phyloP scores from a whole-genome alignment of 768 basidiomycete species.

The Ramaria sp. region DNA sequence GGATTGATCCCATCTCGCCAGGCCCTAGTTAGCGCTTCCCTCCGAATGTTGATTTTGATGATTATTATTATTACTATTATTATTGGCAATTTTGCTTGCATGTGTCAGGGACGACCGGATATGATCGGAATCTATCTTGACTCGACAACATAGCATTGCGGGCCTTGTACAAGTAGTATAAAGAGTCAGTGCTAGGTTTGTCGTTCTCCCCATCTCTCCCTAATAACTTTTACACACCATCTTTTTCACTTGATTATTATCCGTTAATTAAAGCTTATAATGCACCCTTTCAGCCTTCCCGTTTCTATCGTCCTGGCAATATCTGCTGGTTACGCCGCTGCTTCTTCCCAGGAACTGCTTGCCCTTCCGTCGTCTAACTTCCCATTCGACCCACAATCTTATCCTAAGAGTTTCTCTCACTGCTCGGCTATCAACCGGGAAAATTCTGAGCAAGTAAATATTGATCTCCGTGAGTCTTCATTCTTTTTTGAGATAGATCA shows the following conservation, averaged over 20 bases:
- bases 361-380: not conserved
- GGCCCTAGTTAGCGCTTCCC: too few relatives aligned
- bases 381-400: not conserved
- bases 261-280: not conserved
- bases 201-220: not conserved
- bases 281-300: not conserved
- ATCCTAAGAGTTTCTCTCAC: not conserved
- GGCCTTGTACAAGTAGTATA: not conserved
- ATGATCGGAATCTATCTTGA: not conserved
- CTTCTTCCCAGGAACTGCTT: not conserved
- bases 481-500: not conserved
- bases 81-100: too few relatives aligned
- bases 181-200: not conserved
- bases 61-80: too few relatives aligned
- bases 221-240: not conserved
- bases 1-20: too few relatives aligned
- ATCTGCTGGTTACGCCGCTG: not conserved
- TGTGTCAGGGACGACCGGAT: too few relatives aligned
- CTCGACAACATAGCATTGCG: not conserved
- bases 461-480: not conserved
- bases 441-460: not conserved
- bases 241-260: not conserved
- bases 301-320: not conserved
- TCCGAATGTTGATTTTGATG: too few relatives aligned
- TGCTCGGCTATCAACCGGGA: conserved; percentile 6